Evolutionary conservation across 805 yeast genomes (phyloP).

Genomic region (Yamadazyma nakazawae): DNA sequence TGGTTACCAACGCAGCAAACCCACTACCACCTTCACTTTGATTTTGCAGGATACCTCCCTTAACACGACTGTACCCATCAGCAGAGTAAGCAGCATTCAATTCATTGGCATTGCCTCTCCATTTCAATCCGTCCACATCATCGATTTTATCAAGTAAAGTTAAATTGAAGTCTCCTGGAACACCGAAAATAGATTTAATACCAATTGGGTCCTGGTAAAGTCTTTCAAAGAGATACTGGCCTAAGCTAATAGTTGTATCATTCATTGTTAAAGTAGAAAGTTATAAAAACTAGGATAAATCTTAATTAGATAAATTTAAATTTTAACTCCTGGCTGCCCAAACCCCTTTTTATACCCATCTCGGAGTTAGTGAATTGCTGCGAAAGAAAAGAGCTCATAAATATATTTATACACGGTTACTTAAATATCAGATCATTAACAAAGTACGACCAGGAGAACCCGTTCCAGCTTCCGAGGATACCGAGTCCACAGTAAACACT

Average conservation of each 20-base stretch:
- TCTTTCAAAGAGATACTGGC: slow-evolving; percentile 76
- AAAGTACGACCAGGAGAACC: slow-evolving; percentile 84
- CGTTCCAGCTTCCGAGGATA: slow-evolving; percentile 80
- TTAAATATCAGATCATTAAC: slow-evolving; percentile 61
- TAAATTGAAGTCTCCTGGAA: slow-evolving; percentile 81
- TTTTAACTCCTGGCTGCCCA: neutral
- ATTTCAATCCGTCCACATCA: slow-evolving; percentile 70
- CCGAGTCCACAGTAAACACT: slow-evolving; percentile 89
- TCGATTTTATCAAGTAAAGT: slow-evolving; percentile 68
- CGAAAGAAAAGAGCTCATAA: neutral
- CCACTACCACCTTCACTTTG: slow-evolving; percentile 11
- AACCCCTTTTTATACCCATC: neutral
- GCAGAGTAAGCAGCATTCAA: slow-evolving; percentile 87
- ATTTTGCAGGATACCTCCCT: slow-evolving; percentile 38
- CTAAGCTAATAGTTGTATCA: slow-evolving; percentile 52
- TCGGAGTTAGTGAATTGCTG: slow-evolving; percentile 2
- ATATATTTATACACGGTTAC: neutral
- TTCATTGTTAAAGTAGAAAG: slow-evolving; percentile 2
- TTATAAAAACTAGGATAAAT: too few species aligned
- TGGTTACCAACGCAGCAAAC: slow-evolving; percentile 69
- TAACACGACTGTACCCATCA: slow-evolving; percentile 83
- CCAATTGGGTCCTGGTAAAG: slow-evolving; percentile 57
- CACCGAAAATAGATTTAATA: slow-evolving; percentile 70
- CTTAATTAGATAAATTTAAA: too few species aligned
- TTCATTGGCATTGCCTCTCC: slow-evolving; percentile 93